phyloP scores from a whole-genome alignment of 169 alveolate genomes.

The Babesia bigemina region DNA sequence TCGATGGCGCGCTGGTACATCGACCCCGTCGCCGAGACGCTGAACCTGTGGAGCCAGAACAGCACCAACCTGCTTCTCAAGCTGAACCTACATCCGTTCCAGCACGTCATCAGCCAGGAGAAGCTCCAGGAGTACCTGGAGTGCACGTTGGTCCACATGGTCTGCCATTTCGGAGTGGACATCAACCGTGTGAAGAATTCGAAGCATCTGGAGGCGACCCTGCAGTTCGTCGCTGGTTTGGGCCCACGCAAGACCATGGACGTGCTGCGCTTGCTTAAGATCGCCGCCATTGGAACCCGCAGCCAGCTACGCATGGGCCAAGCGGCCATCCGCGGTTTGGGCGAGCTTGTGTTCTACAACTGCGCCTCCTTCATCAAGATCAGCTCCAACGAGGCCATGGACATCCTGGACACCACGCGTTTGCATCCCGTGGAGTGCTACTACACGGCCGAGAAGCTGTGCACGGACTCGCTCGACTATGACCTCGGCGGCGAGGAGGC shows the following conservation, averaged over 20 bases:
- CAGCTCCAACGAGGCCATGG: conserved; percentile 35
- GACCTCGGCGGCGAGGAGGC: conserved; percentile 64
- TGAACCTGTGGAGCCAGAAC: conserved; percentile 72
- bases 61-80: conserved; percentile 69
- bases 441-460: conserved; percentile 68
- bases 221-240: conserved; percentile 74
- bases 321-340: conserved; percentile 43
- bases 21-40: conserved; percentile 70
- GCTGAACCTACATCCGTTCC: conserved; percentile 77
- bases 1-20: conserved; percentile 66
- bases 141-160: conserved; percentile 18
- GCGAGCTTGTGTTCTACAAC: conserved; percentile 68
- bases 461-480: conserved; percentile 74
- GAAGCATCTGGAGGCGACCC: conserved; percentile 23
- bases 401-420: conserved; percentile 74
- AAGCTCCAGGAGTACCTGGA: conserved; percentile 63
- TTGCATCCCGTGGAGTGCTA: conserved; percentile 78
- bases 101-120: conserved; percentile 58
- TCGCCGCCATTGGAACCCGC: conserved; percentile 37
- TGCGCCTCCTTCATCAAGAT: conserved; percentile 75
- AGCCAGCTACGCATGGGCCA: conserved; percentile 42
- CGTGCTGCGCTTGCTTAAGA: conserved; percentile 39
- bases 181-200: conserved; percentile 30
- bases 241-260: conserved; percentile 72
- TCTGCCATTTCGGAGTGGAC: conserved; percentile 47